phyloP scores from a whole-genome alignment of 306 rosid genomes.

The Citrullus amarus region DNA sequence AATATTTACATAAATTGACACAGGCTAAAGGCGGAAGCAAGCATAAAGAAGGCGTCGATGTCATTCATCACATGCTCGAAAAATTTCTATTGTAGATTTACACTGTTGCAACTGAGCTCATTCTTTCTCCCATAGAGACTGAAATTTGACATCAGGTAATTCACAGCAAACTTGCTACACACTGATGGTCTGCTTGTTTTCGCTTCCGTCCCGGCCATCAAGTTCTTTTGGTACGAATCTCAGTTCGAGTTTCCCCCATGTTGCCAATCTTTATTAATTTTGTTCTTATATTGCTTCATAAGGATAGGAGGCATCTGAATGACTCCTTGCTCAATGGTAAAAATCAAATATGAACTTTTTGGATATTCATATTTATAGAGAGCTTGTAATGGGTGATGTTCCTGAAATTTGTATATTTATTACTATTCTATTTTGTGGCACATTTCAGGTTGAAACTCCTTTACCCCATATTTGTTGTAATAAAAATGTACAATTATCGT shows the following conservation, averaged over 20 bases:
- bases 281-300: no score
- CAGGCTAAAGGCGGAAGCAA: conserved; percentile 60
- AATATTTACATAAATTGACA: neutral
- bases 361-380: neutral
- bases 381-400: no score
- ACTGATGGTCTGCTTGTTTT: neutral
- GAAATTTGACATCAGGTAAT: neutral
- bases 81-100: conserved; percentile 40
- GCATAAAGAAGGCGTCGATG: conserved; percentile 84
- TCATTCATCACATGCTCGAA: conserved; percentile 70
- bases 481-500: no score
- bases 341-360: neutral
- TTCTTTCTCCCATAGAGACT: neutral
- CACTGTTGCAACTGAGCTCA: neutral
- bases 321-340: neutral
- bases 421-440: no score
- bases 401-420: no score
- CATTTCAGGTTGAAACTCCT: no score
- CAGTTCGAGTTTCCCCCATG: no score
- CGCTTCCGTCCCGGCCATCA: neutral
- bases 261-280: no score
- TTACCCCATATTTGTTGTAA: no score
- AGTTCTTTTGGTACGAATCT: neutral
- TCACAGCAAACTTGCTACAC: neutral
- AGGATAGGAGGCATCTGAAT: neutral